Percentiles rank a stretch among this genome's conserved stretches.
These are phyloP conservation scores for Schizosaccharomyces lindneri DNA, from an alignment of 805 yeast genomes.

Conservation along the genomic window DNA sequence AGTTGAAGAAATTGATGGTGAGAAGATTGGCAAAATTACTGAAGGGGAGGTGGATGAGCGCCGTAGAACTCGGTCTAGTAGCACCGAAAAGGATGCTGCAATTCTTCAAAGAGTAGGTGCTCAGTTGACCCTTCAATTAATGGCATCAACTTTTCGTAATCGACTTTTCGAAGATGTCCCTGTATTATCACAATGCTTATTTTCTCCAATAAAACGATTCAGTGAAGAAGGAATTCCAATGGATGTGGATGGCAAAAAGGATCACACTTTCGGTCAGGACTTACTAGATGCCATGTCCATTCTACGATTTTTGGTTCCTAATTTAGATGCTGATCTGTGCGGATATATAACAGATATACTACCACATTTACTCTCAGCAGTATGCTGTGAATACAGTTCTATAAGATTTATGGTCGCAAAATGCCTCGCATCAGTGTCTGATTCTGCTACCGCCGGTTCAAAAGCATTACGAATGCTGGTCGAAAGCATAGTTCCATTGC, in stretches of 20 bases:
- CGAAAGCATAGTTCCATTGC: conserved; percentile 51
- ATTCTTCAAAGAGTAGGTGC: conserved; percentile 50
- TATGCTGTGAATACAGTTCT: conserved; percentile 53
- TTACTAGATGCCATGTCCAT: conserved; percentile 73
- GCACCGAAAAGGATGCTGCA: neutral
- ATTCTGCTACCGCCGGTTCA: conserved; percentile 29
- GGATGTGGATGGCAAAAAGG: conserved; percentile 16
- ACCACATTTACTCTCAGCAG: conserved; percentile 25
- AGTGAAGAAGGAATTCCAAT: conserved; percentile 8
- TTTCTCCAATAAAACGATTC: conserved; percentile 31
- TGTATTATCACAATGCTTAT: conserved; percentile 36
- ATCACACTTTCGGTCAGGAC: conserved; percentile 36
- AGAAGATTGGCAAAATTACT: neutral
- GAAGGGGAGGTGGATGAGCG: neutral
- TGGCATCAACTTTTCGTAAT: conserved; percentile 29
- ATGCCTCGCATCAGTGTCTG: conserved; percentile 59
- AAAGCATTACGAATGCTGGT: conserved; percentile 56
- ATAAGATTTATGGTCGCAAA: conserved; percentile 77
- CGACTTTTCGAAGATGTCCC: conserved; percentile 37
- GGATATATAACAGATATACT: conserved; percentile 26
- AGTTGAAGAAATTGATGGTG: neutral
- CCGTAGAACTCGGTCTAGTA: conserved; percentile 31
- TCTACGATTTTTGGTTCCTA: conserved; percentile 45
- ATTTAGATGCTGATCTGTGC: conserved; percentile 25
- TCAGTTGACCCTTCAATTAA: conserved; percentile 33